A percentile compares a stretch with the other conserved stretches of the same genome.
phyloP scores from a whole-genome alignment of 306 rosid genomes.

The Lagenaria siceraria region DNA sequence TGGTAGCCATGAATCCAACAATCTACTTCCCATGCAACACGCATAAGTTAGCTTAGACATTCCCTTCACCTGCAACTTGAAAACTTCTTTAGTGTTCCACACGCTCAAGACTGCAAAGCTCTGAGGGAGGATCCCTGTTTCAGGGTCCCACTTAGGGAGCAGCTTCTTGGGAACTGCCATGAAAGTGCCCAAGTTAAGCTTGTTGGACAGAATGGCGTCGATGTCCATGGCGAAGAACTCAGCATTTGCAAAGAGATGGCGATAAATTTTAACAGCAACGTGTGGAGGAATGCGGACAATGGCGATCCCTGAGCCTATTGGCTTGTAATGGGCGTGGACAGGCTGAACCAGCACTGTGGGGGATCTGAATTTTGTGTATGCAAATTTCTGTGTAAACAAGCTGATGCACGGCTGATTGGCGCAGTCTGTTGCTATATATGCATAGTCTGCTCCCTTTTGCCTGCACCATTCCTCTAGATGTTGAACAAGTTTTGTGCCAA shows the following conservation, averaged over 20 bases:
- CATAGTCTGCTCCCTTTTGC: conserved; percentile 54
- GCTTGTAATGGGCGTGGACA: conserved; percentile 68
- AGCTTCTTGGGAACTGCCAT: conserved; percentile 59
- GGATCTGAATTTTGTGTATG: conserved; percentile 63
- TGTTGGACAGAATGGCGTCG: conserved; percentile 43
- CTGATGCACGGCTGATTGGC: conserved; percentile 74
- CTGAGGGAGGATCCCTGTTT: conserved; percentile 31
- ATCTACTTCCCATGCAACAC: conserved; percentile 56
- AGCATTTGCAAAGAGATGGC: conserved; percentile 33
- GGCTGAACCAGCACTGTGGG: conserved; percentile 73
- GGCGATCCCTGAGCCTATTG: conserved; percentile 21
- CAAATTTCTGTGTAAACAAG: conserved; percentile 58
- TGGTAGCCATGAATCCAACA: conserved; percentile 70
- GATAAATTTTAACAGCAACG: conserved; percentile 34
- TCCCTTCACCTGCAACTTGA: conserved; percentile 67
- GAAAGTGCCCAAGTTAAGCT: conserved; percentile 69
- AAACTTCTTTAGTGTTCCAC: conserved; percentile 92
- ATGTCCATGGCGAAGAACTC: conserved; percentile 72
- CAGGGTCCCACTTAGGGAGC: conserved; percentile 35
- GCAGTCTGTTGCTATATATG: conserved; percentile 86
- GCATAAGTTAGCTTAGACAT: conserved; percentile 44
- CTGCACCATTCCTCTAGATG: conserved; percentile 80
- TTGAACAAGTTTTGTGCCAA: conserved; percentile 58
- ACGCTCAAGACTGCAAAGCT: conserved; percentile 64
- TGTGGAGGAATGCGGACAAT: conserved; percentile 29